Conservation (phyloP, 2,329 filamentous ascomycete species). For the Colletotrichum musae region DNA sequence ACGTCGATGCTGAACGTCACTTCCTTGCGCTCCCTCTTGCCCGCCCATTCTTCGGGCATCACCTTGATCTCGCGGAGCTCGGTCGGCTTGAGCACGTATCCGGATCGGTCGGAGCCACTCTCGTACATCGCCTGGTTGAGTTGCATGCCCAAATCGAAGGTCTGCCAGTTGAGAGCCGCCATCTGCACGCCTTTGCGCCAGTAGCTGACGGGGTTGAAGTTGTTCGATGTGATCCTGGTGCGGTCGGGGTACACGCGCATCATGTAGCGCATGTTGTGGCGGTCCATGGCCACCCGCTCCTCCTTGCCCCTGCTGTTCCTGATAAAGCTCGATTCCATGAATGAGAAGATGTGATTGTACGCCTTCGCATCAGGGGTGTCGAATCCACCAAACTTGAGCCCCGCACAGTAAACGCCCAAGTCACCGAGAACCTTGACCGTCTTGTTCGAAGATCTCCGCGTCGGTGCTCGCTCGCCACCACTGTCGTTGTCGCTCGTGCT, state of each 20-base stretch:
- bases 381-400: slow-evolving; percentile 88
- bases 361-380: slow-evolving; percentile 83
- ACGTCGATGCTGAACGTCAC: slow-evolving; percentile 90
- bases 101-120: slow-evolving; percentile 85
- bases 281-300: slow-evolving; percentile 83
- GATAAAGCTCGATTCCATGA: slow-evolving; percentile 91
- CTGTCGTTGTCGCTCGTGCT: slow-evolving; percentile 87
- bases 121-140: slow-evolving; percentile 99
- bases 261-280: slow-evolving; percentile 91
- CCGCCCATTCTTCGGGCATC: slow-evolving; percentile 65
- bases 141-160: slow-evolving; percentile 95
- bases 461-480: slow-evolving; percentile 68
- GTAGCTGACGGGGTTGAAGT: slow-evolving; percentile 93
- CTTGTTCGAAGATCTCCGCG: slow-evolving; percentile 81
- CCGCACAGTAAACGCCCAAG: slow-evolving; percentile 82
- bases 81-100: slow-evolving; percentile 93
- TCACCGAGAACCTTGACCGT: slow-evolving; percentile 87
- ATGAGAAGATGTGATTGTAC: slow-evolving; percentile 96
- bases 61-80: slow-evolving; percentile 83
- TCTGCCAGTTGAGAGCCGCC: slow-evolving; percentile 98
- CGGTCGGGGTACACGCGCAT: slow-evolving; percentile 95
- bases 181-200: slow-evolving; percentile 98
- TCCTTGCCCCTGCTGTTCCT: slow-evolving; percentile 83
- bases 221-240: slow-evolving; percentile 86
- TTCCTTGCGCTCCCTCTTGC: slow-evolving; percentile 83